phyloP scores from a whole-genome alignment of 2,329 filamentous ascomycete genomes.

The Trichophyton benhamiae region DNA sequence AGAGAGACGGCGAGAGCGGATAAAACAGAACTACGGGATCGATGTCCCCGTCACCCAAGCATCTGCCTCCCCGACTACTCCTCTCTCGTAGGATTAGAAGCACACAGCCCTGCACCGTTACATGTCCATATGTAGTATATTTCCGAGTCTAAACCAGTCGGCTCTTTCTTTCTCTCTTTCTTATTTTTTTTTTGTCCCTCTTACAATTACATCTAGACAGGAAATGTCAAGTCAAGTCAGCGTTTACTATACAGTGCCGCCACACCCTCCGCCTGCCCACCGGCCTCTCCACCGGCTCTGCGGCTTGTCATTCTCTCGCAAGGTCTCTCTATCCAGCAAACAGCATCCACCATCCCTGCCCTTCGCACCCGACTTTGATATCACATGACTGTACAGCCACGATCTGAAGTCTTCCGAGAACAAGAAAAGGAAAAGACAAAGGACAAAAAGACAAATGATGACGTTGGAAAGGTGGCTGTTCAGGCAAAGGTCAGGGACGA shows the following conservation, averaged over 20 bases:
- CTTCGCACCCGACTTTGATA: not conserved
- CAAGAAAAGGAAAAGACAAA: too few species aligned
- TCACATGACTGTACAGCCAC: not conserved
- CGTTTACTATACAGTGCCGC: not conserved
- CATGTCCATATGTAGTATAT: slow-evolving; percentile 12
- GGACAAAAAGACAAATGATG: not conserved
- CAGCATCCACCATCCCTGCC: too few species aligned
- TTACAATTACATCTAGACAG: not conserved
- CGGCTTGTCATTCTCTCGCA: not conserved
- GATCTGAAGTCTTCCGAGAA: not conserved
- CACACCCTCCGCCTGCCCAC: not conserved
- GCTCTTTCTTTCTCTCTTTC: not conserved
- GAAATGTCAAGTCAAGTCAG: not conserved
- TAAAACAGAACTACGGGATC: slow-evolving; percentile 79
- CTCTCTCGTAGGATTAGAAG: not conserved
- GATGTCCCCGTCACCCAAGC: slow-evolving; percentile 56
- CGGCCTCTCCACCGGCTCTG: not conserved
- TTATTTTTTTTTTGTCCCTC: not conserved
- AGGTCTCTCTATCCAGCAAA: too few species aligned
- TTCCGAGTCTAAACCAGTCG: not conserved
- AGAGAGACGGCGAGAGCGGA: slow-evolving; percentile 65
- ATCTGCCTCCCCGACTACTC: slow-evolving; percentile 22
- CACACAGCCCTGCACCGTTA: not conserved
- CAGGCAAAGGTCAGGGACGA: not conserved
- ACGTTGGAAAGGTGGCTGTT: not conserved